Evolutionary conservation across 2,329 filamentous ascomycete species (phyloP).

Genomic region (Bipolaris gigantea): DNA sequence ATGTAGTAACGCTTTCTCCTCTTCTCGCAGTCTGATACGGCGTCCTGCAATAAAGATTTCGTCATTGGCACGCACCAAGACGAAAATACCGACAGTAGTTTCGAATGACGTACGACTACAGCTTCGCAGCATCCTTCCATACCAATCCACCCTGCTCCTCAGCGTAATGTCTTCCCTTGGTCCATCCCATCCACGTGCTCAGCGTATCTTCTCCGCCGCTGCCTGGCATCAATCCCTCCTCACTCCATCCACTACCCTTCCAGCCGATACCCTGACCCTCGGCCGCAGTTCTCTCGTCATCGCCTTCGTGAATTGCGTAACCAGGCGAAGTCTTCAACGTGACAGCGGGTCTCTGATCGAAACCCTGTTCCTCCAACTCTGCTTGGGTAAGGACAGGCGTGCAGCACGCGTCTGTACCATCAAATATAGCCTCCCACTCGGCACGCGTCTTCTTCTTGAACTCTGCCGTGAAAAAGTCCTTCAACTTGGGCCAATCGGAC

Average conservation of each 20-base stretch:
- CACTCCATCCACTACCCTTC: conserved; percentile 68
- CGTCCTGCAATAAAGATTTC: no score
- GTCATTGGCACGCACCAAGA: neutral
- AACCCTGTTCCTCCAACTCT: conserved; percentile 67
- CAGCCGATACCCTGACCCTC: conserved; percentile 67
- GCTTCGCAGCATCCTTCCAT: conserved; percentile 51
- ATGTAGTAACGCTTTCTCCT: no score
- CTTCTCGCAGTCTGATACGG: no score
- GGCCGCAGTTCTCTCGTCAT: conserved; percentile 44
- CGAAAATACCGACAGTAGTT: neutral
- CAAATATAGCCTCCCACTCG: conserved; percentile 86
- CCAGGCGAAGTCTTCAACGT: conserved; percentile 71
- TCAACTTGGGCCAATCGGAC: conserved; percentile 68
- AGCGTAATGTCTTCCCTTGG: conserved; percentile 70
- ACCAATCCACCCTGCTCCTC: conserved; percentile 45
- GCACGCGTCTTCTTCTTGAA: conserved; percentile 71
- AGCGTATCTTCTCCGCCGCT: conserved; percentile 72
- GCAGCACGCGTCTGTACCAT: conserved; percentile 88
- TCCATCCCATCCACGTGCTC: conserved; percentile 76
- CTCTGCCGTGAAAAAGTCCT: conserved; percentile 58
- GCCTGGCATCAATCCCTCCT: conserved; percentile 63
- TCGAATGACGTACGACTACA: conserved; percentile 14
- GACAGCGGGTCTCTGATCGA: conserved; percentile 72
- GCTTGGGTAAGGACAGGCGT: conserved; percentile 79
- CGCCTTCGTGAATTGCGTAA: conserved; percentile 59